phyloP scores from a whole-genome alignment of 768 basidiomycete genomes.

The Tricholoma hemisulphureum region DNA sequence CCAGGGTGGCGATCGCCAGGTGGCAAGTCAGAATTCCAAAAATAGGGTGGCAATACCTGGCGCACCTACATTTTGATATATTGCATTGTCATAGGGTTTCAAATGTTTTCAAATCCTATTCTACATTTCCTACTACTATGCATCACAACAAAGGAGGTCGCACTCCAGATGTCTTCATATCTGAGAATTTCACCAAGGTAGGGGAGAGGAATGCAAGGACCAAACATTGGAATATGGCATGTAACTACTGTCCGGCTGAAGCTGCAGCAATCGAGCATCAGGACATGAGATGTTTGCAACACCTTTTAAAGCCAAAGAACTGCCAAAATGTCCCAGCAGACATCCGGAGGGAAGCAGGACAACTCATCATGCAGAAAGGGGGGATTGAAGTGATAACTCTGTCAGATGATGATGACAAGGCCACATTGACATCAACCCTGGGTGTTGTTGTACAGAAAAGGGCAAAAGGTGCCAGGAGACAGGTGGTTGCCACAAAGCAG shows the following conservation, averaged over 20 bases:
- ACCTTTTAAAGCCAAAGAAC: conserved; percentile 3
- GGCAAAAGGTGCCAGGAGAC: neutral
- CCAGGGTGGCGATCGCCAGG: neutral
- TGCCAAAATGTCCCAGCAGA: conserved; percentile 4
- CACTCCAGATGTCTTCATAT: neutral
- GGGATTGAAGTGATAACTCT: neutral
- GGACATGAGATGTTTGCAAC: conserved; percentile 3
- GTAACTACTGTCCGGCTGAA: neutral
- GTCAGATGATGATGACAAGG: neutral
- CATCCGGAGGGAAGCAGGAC: neutral
- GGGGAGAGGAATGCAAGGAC: neutral
- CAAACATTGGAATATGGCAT: neutral
- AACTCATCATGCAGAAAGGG: neutral
- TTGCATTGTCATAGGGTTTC: neutral
- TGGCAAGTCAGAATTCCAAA: no score
- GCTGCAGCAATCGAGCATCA: conserved; percentile 2
- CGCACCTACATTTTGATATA: no score
- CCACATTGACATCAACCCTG: neutral
- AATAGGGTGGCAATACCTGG: no score
- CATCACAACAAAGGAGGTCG: neutral
- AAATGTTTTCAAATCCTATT: neutral
- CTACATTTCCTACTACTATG: neutral
- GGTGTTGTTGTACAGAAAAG: neutral
- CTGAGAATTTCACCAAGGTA: neutral
- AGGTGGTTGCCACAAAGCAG: neutral